Evolutionary conservation across 805 yeast genomes (phyloP).

Genomic region (Starmerella asiatica): DNA sequence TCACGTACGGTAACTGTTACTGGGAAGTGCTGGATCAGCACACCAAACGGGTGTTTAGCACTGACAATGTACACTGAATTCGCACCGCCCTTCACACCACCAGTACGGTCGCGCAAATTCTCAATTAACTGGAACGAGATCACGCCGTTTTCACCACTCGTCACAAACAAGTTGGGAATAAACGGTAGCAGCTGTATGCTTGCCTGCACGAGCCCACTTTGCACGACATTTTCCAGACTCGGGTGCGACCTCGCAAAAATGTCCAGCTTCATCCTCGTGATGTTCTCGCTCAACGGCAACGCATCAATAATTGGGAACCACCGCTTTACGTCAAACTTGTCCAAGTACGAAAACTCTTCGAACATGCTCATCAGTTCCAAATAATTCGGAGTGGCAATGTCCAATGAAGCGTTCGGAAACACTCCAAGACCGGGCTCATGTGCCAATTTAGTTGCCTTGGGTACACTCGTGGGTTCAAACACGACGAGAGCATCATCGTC

Average conservation of each 20-base stretch:
- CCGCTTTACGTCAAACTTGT: conserved; percentile 38
- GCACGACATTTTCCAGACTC: conserved; percentile 24
- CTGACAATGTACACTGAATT: conserved; percentile 17
- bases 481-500: conserved; percentile 24
- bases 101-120: conserved; percentile 21
- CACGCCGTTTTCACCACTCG: conserved; percentile 56
- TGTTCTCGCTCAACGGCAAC: conserved; percentile 32
- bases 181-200: conserved; percentile 63
- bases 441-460: conserved; percentile 44
- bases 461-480: conserved; percentile 66
- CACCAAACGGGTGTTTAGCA: conserved; percentile 31
- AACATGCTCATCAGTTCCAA: conserved; percentile 46
- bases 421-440: conserved; percentile 26
- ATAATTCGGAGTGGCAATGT: conserved; percentile 55
- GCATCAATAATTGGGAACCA: conserved; percentile 71
- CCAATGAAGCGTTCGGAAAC: conserved; percentile 36
- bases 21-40: conserved; percentile 49
- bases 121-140: conserved; percentile 31
- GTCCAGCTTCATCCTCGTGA: conserved; percentile 23
- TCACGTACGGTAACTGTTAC: conserved; percentile 30
- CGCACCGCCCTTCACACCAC: conserved; percentile 19
- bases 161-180: conserved; percentile 50
- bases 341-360: conserved; percentile 34
- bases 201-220: conserved; percentile 40
- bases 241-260: conserved; percentile 20